Base-by-base conservation (phyloP, 805 yeast species). In the Wickerhamiella lipophila region DNA sequence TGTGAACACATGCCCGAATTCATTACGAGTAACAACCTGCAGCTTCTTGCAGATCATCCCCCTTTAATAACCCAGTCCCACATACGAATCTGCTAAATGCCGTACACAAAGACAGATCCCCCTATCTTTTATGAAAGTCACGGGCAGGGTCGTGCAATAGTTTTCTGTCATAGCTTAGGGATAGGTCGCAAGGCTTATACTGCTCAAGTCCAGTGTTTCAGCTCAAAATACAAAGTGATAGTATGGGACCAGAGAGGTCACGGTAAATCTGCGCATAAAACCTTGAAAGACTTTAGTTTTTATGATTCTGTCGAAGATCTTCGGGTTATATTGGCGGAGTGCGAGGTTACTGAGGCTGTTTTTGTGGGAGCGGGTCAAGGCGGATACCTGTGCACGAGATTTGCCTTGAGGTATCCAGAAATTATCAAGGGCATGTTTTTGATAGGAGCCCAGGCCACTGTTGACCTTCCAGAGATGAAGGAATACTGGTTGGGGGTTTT, bases 391-490 rank as follows among this genome's bases (percentile, higher is more conserved):
- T 32, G 38, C 15, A 32, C n/a, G 38, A 32, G 38, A 19, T 32
- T 32, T 32, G 38, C 38, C 12, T 32, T 32, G 38, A 32, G 38
- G 19, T 32, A 32, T 32, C 38, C 38, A 6, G 38, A 32, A 11
- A 15, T 15, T n/a, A n/a, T 32, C 19, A n/a, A 15, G 18, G 38
- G 38, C 9, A 32, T 32, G 38, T 15, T 32, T 19, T 32, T 32
- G 15, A 32, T 32, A 32, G 38, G 38, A 15, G 38, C 21, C 5
- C 38, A 32, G n/a, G 38, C 38, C 4, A 32, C 38, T 16, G 19
- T 32, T 16, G 38, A 32, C 38, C 38, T 32, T 32, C 38, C 38
- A 32, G 38, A 32, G 38, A 32, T 32, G 38, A 32, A 32, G 38
- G 38, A 32, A 32, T 32, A 32, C 38, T 32, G 38, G 38, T 19